Percentiles rank a stretch among this genome's conserved stretches.
These are phyloP conservation scores for Remersonia thermophila DNA, from an alignment of 2,329 filamentous ascomycete genomes.

Conservation along the genomic window DNA sequence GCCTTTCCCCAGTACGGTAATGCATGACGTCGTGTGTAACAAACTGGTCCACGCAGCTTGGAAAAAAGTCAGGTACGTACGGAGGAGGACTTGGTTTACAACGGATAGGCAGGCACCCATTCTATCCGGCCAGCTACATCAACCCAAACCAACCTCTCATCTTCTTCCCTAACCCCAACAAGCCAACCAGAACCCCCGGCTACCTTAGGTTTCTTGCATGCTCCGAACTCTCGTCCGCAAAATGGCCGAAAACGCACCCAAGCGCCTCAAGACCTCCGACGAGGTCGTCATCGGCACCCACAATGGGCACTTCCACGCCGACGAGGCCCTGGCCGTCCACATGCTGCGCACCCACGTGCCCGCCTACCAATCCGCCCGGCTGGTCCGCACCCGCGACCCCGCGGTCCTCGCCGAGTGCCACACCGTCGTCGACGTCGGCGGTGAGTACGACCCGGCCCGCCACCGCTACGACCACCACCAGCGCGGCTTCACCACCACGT, in stretches of 20 bases:
- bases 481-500: conserved; percentile 74
- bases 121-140: too few relatives aligned
- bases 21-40: too few relatives aligned
- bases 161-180: too few relatives aligned
- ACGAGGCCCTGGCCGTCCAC: conserved; percentile 93
- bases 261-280: conserved; percentile 62
- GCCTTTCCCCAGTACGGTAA: too few relatives aligned
- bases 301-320: conserved; percentile 97
- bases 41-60: too few relatives aligned
- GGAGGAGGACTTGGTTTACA: too few relatives aligned
- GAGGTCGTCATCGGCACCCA: conserved; percentile 77
- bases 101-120: too few relatives aligned
- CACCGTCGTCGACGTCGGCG: conserved; percentile 95
- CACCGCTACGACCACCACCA: conserved; percentile 97
- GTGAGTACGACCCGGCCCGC: conserved; percentile 66
- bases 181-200: too few relatives aligned
- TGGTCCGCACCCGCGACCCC: conserved; percentile 82
- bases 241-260: conserved; percentile 59
- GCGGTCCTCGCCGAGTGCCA: conserved; percentile 68
- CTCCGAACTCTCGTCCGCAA: conserved; percentile 14
- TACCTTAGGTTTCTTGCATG: too few relatives aligned
- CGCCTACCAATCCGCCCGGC: conserved; percentile 57
- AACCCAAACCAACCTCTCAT: too few relatives aligned
- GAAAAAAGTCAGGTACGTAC: too few relatives aligned
- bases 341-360: conserved; percentile 78